These are phyloP conservation scores for Paramecium tetraurelia DNA, from an alignment of 73 alveolate species.

Conservation along the genomic window DNA sequence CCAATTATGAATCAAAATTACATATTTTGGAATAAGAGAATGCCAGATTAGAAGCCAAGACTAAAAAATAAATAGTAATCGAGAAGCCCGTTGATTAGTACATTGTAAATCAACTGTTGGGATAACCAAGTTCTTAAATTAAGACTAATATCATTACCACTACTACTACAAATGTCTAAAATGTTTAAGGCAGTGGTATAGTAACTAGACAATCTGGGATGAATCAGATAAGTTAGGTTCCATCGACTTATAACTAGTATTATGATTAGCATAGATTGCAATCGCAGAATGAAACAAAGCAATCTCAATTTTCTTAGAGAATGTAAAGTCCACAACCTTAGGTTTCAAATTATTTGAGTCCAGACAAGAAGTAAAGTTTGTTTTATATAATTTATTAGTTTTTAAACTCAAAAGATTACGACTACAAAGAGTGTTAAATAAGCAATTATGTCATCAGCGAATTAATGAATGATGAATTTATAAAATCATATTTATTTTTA, in stretches of 20 bases:
- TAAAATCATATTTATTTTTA: neutral
- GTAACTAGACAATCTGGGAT: neutral
- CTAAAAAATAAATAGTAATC: neutral
- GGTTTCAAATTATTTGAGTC: slow-evolving; percentile 4
- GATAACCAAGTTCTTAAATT: neutral
- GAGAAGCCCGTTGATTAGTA: neutral
- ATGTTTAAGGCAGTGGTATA: neutral
- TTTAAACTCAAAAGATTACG: neutral
- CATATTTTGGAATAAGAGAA: slow-evolving; percentile 34
- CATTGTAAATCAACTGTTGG: neutral
- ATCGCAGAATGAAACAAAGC: neutral
- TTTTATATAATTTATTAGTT: neutral
- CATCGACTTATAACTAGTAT: neutral
- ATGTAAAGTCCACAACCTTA: neutral
- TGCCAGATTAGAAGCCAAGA: neutral
- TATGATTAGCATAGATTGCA: neutral
- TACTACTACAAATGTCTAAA: neutral
- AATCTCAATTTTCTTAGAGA: neutral
- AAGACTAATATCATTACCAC: neutral
- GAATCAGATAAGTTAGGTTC: neutral
- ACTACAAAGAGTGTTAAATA: slow-evolving; percentile 22
- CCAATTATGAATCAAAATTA: slow-evolving; percentile 22
- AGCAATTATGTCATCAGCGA: slow-evolving; percentile 16
- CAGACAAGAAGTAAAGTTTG: neutral
- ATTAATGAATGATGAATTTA: neutral